These are phyloP conservation scores for Hortiboletus campestris DNA, from an alignment of 768 basidiomycete species.

Conservation along the genomic window DNA sequence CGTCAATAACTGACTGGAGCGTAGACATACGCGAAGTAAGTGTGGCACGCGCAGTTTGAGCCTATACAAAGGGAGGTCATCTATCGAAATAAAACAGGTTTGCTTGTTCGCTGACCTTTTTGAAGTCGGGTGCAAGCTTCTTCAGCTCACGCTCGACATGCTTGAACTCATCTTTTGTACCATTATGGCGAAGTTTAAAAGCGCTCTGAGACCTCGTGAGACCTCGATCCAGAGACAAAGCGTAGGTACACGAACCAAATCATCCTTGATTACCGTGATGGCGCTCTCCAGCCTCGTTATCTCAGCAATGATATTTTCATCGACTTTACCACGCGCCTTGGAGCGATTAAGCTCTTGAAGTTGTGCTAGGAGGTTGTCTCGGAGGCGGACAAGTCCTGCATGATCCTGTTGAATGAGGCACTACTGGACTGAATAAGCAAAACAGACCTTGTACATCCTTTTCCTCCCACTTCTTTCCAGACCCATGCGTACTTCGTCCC, in stretches of 20 bases:
- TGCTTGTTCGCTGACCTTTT: slow-evolving; percentile 49
- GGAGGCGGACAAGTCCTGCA: slow-evolving; percentile 53
- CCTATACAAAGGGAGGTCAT: slow-evolving; percentile 35
- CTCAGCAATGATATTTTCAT: slow-evolving; percentile 75
- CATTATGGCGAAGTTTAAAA: slow-evolving; percentile 69
- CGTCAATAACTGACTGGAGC: slow-evolving; percentile 59
- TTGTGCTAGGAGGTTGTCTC: slow-evolving; percentile 70
- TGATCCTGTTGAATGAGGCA: neutral
- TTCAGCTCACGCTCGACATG: slow-evolving; percentile 72
- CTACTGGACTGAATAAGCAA: slow-evolving; percentile 23
- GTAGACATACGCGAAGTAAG: slow-evolving; percentile 55
- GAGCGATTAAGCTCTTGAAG: slow-evolving; percentile 81
- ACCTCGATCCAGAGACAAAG: neutral
- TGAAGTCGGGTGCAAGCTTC: slow-evolving; percentile 63
- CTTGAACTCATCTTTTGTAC: slow-evolving; percentile 82
- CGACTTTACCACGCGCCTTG: slow-evolving; percentile 79
- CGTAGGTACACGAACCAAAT: slow-evolving; percentile 54
- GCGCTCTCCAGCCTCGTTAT: slow-evolving; percentile 77
- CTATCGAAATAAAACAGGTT: neutral
- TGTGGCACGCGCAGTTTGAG: slow-evolving; percentile 47
- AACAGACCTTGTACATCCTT: slow-evolving; percentile 82
- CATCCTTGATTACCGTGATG: slow-evolving; percentile 74
- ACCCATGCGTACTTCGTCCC: slow-evolving; percentile 75
- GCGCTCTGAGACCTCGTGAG: slow-evolving; percentile 52
- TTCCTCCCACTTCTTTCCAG: slow-evolving; percentile 91